These are phyloP conservation scores for Cordyceps fumosorosea DNA, from an alignment of 2,329 filamentous ascomycete species.

Conservation along the genomic window DNA sequence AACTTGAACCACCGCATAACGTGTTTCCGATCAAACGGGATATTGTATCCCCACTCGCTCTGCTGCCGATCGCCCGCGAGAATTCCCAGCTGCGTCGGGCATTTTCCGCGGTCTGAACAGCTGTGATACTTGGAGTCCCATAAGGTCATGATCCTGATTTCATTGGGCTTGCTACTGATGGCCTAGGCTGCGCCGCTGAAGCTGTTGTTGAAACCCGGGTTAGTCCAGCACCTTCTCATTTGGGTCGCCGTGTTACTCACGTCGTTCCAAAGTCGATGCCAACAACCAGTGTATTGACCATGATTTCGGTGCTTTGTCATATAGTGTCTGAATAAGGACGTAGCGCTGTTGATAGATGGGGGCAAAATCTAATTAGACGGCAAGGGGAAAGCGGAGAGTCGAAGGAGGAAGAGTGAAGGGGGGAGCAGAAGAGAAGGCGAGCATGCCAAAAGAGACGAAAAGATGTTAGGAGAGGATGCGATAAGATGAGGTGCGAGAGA, in stretches of 20 bases:
- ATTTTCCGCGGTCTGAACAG: slow-evolving; percentile 27
- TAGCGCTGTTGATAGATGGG: too few species aligned
- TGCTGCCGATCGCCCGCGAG: background rate
- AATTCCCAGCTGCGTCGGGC: slow-evolving; percentile 22
- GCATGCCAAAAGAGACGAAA: too few species aligned
- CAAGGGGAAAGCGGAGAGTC: too few species aligned
- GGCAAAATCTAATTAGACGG: too few species aligned
- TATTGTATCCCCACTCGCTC: slow-evolving; percentile 26
- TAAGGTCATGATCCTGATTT: slow-evolving; percentile 25
- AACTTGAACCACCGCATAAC: slow-evolving; percentile 37
- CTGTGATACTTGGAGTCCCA: slow-evolving; percentile 21
- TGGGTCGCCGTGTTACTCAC: slow-evolving; percentile 18
- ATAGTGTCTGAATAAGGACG: background rate
- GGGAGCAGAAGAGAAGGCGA: too few species aligned
- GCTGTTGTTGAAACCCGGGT: slow-evolving; percentile 15
- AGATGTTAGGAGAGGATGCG: too few species aligned
- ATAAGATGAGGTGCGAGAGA: too few species aligned
- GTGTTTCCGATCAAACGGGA: slow-evolving; percentile 17
- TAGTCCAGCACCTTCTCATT: background rate
- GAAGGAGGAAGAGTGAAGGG: too few species aligned
- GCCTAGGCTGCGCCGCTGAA: slow-evolving; percentile 37
- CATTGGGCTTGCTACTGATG: slow-evolving; percentile 20
- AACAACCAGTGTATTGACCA: slow-evolving; percentile 23
- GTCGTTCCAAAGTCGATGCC: slow-evolving; percentile 44
- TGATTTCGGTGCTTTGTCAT: background rate